Percentiles rank a stretch among this genome's conserved stretches.
Conservation (phyloP, 805 yeast genomes). For the Sporopachydermia quercuum region DNA sequence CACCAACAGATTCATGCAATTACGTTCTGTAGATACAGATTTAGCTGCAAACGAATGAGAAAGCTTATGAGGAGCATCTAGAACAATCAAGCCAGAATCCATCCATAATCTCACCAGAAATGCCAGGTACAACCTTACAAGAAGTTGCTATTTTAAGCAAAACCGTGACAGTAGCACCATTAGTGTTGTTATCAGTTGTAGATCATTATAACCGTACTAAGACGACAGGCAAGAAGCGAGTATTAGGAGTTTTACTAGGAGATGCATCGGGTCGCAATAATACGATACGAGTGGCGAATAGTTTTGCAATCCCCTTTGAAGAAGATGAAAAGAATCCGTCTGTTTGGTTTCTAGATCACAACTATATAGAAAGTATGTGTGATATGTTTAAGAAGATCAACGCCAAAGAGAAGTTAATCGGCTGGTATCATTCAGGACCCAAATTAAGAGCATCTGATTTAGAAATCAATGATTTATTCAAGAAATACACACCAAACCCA, state of each 20-base stretch:
- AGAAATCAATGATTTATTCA: slow-evolving; percentile 81
- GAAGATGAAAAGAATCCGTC: slow-evolving; percentile 85
- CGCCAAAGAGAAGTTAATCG: slow-evolving; percentile 89
- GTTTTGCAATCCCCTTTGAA: slow-evolving; percentile 95
- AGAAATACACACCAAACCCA: slow-evolving; percentile 68
- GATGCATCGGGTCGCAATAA: slow-evolving; percentile 37
- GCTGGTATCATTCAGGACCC: slow-evolving; percentile 99
- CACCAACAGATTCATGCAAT: too few relatives aligned
- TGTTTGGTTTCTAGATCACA: slow-evolving; percentile 96
- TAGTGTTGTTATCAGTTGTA: slow-evolving; percentile 83
- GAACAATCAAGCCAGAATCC: too few relatives aligned
- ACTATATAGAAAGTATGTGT: slow-evolving; percentile 89
- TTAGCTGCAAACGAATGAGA: too few relatives aligned
- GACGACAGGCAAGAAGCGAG: slow-evolving; percentile 60
- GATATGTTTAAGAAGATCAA: slow-evolving; percentile 96
- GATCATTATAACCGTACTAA: slow-evolving; percentile 90
- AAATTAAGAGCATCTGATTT: slow-evolving; percentile 78
- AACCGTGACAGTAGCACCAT: slow-evolving; percentile 84
- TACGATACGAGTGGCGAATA: slow-evolving; percentile 65
- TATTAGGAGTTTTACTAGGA: slow-evolving; percentile 89
- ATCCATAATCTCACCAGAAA: too few relatives aligned
- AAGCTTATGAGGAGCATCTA: too few relatives aligned
- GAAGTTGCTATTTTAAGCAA: slow-evolving; percentile 28
- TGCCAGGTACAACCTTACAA: slow-evolving; percentile 18
- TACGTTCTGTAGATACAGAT: too few relatives aligned